Evolutionary conservation across 257 asterid species (phyloP), one percentile per base, ranked within the genome.

Genomic region (Misopates orontium): DNA sequence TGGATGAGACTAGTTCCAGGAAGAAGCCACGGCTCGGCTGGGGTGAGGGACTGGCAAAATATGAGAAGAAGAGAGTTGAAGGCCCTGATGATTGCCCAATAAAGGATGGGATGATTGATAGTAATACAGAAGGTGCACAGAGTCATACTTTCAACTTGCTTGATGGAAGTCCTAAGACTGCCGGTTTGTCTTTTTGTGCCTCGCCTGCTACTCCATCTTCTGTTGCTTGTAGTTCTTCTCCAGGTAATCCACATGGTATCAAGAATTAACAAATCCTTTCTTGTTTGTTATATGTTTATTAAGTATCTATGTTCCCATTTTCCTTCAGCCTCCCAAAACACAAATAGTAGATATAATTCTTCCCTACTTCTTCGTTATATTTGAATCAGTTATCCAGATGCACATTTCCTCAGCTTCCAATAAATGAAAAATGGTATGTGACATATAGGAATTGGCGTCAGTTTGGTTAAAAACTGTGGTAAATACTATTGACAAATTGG

Each of bases 11-110:
- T 39, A 69, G 76, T 67, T 91, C 97, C 55, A 79, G 96, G 73
- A 94, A 90, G 87, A 94, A 94, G 82, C 96, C 93, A 1, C 98
- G 99, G 23, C 85, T 94, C 62, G 95, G 98, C 68, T 94, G 97
- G 96, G 99, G 99, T 55, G 96, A 88, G 80, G 99, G 98, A 53
- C 86, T 94, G 32, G 99, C 99, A 5, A 94, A 94, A 82, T 88
- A 77, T 72, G 99, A 94, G 85, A 94, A 88, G 80, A 88, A 94
- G 83, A 88, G 80, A 76, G 95, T 90, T 25, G 98, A 79, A 41
- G 82, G 79, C 45, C 83, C 87, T 69, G 99, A 86, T 71, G 95
- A 88, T 65, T 66, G 71, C 68, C 72, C 69, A 49, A 8, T 66
- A 19, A 76, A 78, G 56, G 76, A 77, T 68, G 84, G 71, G 53